Percentiles rank a stretch among this genome's conserved stretches.
Evolutionary conservation across 805 yeast genomes (phyloP).

Genomic region (Pichia manshurica): DNA sequence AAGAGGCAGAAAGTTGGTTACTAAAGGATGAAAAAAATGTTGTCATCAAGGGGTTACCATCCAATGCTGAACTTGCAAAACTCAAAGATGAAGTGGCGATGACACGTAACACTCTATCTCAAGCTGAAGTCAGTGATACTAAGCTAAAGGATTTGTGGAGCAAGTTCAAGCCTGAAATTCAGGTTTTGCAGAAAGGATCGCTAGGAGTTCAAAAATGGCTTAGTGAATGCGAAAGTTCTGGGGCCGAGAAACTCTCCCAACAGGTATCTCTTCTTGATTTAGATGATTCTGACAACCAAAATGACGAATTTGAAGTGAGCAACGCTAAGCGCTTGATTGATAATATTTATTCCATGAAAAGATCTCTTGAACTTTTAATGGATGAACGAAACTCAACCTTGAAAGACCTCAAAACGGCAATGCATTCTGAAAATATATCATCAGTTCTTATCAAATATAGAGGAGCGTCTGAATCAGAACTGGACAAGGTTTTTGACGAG

Average conservation of each 20-base stretch:
- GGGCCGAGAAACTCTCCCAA: conserved; percentile 11
- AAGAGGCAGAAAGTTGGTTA: conserved; percentile 13
- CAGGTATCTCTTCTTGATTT: conserved; percentile 55
- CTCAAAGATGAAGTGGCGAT: conserved; percentile 51
- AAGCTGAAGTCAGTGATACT: conserved; percentile 56
- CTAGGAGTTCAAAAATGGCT: conserved; percentile 33
- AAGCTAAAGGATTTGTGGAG: conserved; percentile 45
- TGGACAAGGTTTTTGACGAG: conserved; percentile 49
- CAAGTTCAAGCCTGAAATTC: conserved; percentile 37
- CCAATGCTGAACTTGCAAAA: conserved; percentile 7
- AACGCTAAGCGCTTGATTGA: conserved; percentile 36
- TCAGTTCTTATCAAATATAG: conserved; percentile 63
- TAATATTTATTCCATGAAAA: conserved; percentile 49
- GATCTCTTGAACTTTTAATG: conserved; percentile 56
- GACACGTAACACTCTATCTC: conserved; percentile 52
- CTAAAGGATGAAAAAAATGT: conserved; percentile 33
- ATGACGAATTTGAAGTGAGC: conserved; percentile 18
- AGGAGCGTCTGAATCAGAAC: conserved; percentile 39
- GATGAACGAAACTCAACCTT: conserved; percentile 58
- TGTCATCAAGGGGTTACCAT: conserved; percentile 13
- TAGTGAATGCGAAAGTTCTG: conserved; percentile 4
- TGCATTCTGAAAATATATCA: conserved; percentile 81
- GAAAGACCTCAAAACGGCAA: conserved; percentile 58
- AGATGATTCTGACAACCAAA: conserved; percentile 38
- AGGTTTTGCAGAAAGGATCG: conserved; percentile 41